phyloP scores from a whole-genome alignment of 2,329 filamentous ascomycete species.

The Chaetomiaceae sp. region DNA sequence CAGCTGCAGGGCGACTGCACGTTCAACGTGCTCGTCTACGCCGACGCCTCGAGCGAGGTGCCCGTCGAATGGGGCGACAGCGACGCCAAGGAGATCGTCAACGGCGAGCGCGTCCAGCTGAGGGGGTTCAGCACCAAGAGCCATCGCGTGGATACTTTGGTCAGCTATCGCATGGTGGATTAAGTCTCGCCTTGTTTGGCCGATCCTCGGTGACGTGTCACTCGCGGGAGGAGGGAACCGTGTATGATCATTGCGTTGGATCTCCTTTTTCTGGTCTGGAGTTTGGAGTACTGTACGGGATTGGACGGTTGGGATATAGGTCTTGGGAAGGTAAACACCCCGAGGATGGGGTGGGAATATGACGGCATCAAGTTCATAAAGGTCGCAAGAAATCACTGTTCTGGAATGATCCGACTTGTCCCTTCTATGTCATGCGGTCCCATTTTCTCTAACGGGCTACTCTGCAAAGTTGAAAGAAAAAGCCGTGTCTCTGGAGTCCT shows the following conservation, averaged over 20 bases:
- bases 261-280: background rate
- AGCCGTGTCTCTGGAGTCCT: background rate
- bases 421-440: too few relatives aligned
- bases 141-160: conserved; percentile 89
- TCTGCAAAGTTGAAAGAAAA: background rate
- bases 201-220: background rate
- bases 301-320: background rate
- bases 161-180: conserved; percentile 72
- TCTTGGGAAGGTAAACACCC: too few relatives aligned
- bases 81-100: conserved; percentile 92
- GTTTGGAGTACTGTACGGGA: background rate
- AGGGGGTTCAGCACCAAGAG: conserved; percentile 94
- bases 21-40: conserved; percentile 97
- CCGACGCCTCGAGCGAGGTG: conserved; percentile 92
- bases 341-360: background rate
- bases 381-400: too few relatives aligned
- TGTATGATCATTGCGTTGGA: background rate
- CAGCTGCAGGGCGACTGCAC: conserved; percentile 89
- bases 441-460: background rate
- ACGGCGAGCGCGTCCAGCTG: conserved; percentile 91
- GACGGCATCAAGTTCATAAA: too few relatives aligned
- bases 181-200: background rate
- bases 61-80: conserved; percentile 98
- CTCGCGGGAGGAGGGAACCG: too few relatives aligned
- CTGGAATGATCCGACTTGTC: too few relatives aligned